phyloP scores from a whole-genome alignment of 1,284 basidiomycete species.

The Veloporphyrellus conicus region DNA sequence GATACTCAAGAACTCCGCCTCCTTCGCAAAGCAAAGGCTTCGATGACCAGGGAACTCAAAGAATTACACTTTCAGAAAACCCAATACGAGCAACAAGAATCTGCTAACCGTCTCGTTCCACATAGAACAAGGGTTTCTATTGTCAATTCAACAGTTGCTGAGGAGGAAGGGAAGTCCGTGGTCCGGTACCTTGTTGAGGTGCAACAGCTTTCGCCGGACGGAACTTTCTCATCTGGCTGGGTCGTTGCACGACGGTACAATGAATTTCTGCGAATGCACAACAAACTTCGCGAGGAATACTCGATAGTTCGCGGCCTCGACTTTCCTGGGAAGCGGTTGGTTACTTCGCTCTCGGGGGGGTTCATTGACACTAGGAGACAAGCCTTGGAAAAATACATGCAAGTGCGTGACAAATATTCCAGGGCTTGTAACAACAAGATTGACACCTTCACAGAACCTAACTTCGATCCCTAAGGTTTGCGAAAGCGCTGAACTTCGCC shows the following conservation, averaged over 20 bases:
- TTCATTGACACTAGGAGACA: conserved; percentile 79
- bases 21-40: conserved; percentile 74
- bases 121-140: conserved; percentile 77
- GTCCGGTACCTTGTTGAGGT: conserved; percentile 93
- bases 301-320: conserved; percentile 66
- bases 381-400: conserved; percentile 85
- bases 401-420: conserved; percentile 50
- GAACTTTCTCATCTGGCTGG: conserved; percentile 79
- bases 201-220: conserved; percentile 76
- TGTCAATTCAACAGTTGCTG: conserved; percentile 69
- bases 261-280: conserved; percentile 89
- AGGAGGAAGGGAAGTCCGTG: conserved; percentile 83
- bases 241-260: conserved; percentile 89
- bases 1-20: conserved; percentile 82
- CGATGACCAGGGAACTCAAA: conserved; percentile 78
- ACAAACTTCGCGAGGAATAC: conserved; percentile 74
- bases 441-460: conserved; percentile 50
- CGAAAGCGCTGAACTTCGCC: conserved; percentile 76
- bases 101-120: conserved; percentile 76
- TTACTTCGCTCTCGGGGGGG: conserved; percentile 72
- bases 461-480: conserved; percentile 73
- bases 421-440: not conserved
- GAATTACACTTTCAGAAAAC: conserved; percentile 84
- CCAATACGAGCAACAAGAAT: conserved; percentile 88
- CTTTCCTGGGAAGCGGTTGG: conserved; percentile 88